Percentiles rank a stretch among this genome's conserved stretches.
Evolutionary conservation across 2,329 filamentous ascomycete species (phyloP).

Genomic region (Microsporum audouinii): DNA sequence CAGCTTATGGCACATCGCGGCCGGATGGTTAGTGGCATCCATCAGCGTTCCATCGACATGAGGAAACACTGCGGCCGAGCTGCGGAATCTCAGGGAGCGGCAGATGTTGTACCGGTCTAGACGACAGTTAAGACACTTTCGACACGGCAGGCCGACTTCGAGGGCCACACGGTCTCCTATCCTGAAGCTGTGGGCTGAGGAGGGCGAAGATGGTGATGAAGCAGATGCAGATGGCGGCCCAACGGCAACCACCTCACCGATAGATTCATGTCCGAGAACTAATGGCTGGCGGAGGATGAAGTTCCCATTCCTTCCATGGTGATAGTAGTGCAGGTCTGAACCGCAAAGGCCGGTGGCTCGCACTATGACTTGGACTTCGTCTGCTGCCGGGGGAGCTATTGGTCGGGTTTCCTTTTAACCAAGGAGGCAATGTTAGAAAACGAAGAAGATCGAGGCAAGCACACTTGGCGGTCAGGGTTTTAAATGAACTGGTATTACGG

Average conservation of each 20-base stretch:
- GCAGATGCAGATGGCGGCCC: constrained; percentile 48
- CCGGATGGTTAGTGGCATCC: constrained; percentile 51
- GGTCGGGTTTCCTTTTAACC: constrained; percentile 41
- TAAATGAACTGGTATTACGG: constrained; percentile 17
- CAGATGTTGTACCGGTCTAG: constrained; percentile 53
- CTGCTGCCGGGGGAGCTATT: constrained; percentile 35
- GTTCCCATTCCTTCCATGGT: constrained; percentile 74
- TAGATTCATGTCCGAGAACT: constrained; percentile 65
- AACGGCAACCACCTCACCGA: constrained; percentile 63
- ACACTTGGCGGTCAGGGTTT: neutral
- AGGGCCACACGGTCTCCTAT: constrained; percentile 78
- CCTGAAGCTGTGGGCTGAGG: constrained; percentile 35
- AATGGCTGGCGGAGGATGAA: constrained; percentile 73
- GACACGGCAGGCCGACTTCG: constrained; percentile 81
- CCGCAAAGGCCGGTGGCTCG: constrained; percentile 59
- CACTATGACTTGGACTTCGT: constrained; percentile 54
- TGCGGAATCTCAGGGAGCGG: constrained; percentile 46
- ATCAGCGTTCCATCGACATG: constrained; percentile 55
- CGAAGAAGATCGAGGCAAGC: neutral
- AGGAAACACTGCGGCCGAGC: constrained; percentile 49
- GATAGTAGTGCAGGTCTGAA: constrained; percentile 73
- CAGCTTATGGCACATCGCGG: constrained; percentile 48
- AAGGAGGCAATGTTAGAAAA: neutral
- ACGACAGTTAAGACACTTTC: constrained; percentile 44
- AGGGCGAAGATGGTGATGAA: constrained; percentile 15